Evolutionary conservation across 208 protist species (phyloP), one percentile per base, ranked within the genome.

Genomic region (Leishmania arabica): DNA sequence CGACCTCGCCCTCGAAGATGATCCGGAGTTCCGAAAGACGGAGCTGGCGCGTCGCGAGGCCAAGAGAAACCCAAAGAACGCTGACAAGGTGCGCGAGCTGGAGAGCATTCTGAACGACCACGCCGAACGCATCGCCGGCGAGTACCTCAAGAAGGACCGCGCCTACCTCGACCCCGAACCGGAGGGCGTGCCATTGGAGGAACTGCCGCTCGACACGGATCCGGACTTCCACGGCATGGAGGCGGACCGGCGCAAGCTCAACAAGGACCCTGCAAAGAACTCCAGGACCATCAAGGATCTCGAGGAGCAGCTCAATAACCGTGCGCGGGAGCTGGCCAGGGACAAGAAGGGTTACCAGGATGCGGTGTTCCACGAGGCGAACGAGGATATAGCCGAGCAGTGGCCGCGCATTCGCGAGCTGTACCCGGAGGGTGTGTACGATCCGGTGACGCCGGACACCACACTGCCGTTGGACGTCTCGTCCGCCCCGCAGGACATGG

Each of bases 261-360:
- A 90, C 73, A 84, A 88, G 78, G 89, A 90, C 71, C 71, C 84
- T 2, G 86, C 88, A 74, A 85, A 93, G 75, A 86, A 92, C 68
- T 72, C 58, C 27, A 73, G 53, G 77, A 79, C 81, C 17, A 65
- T 85, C 49, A 69, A 58, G 45, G 60, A 62, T 51, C 62, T 92
- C 15, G 84, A 88, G 72, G 86, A 88, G 31, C 79, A 85, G 53
- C 78, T 90, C 66, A 88, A 82, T 77, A 81, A 90, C 19, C 89
- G 92, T 21, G 91, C 85, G 60, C 87, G 86, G 40, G 86, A 89
- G 73, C 77, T 97, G 58, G 94, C 94, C 17, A 70, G 81, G 58
- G 84, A 90, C 0, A 88, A 91, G 79, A 90, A 90, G 84, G 94
- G 92, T 58, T 96, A 92, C 83, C 91, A 96, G 73, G 92, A 96